phyloP scores from a whole-genome alignment of 192 early-diverging fungal species.

The Ambispora gerdemannii region DNA sequence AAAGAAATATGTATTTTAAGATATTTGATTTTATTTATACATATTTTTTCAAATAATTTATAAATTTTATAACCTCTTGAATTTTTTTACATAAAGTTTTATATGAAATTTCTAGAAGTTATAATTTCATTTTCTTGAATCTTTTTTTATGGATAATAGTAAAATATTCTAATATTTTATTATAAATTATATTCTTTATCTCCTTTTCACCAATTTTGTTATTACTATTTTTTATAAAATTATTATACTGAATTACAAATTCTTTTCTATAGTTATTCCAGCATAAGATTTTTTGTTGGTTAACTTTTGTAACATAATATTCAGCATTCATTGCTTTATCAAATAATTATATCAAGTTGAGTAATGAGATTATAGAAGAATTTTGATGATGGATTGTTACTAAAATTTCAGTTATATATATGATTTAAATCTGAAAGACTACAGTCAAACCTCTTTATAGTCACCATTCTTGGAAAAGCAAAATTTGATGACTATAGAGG shows the following conservation, averaged over 20 bases:
- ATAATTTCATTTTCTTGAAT: constrained; percentile 17
- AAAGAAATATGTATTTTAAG: constrained; percentile 1
- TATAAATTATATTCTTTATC: constrained; percentile 16
- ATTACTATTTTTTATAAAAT: constrained; percentile 16
- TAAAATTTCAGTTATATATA: constrained; percentile 20
- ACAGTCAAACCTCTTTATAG: too few relatives aligned
- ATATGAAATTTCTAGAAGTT: constrained; percentile 11
- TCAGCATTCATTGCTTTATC: constrained; percentile 19
- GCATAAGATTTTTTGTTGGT: constrained; percentile 12
- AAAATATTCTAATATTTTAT: constrained; percentile 20
- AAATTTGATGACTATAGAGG: too few relatives aligned
- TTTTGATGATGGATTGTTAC: neutral
- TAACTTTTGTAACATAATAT: constrained; percentile 15
- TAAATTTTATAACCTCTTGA: too few relatives aligned
- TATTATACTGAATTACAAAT: constrained; percentile 8
- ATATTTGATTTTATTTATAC: too few relatives aligned
- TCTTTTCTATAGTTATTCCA: constrained; percentile 1
- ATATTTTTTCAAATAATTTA: too few relatives aligned
- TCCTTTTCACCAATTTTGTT: constrained; percentile 17
- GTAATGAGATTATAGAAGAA: constrained; percentile 7
- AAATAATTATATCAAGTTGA: constrained; percentile 13
- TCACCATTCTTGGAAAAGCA: too few relatives aligned
- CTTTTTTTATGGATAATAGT: constrained; percentile 22
- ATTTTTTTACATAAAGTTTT: constrained; percentile 20
- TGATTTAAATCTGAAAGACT: too few relatives aligned